Evolutionary conservation across 1,284 basidiomycete species (phyloP).

Genomic region (Fomes fomentarius): DNA sequence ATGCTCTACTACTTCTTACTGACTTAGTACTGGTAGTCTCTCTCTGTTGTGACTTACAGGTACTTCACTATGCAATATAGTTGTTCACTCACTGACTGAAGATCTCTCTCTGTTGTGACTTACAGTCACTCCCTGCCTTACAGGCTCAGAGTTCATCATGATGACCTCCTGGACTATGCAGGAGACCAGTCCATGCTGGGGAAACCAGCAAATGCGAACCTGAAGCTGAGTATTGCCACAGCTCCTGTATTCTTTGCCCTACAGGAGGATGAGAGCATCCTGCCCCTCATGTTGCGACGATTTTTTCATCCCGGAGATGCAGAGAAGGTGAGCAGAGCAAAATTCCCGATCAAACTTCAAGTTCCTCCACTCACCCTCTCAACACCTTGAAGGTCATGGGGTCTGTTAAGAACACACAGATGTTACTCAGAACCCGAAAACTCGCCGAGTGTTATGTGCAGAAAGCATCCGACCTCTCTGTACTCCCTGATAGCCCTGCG

Average conservation of each 20-base stretch:
- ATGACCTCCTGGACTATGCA: constrained; percentile 3
- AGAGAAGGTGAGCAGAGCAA: not conserved
- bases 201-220: not conserved
- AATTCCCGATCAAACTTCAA: too few species aligned
- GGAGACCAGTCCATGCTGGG: not conserved
- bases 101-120: too few species aligned
- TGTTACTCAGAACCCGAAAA: not conserved
- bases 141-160: too few species aligned
- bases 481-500: not conserved
- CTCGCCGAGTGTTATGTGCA: not conserved
- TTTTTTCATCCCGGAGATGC: constrained; percentile 1
- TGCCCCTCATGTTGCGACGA: not conserved
- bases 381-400: not conserved
- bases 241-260: constrained; percentile 8
- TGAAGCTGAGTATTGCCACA: not conserved
- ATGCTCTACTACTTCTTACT: too few species aligned
- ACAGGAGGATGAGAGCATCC: constrained; percentile 3
- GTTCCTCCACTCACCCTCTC: too few species aligned
- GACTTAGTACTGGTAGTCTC: too few species aligned
- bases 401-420: not conserved
- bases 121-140: too few species aligned
- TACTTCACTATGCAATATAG: too few species aligned
- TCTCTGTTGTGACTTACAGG: too few species aligned
- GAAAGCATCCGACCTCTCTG: not conserved
- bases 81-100: too few species aligned